Base-by-base conservation (phyloP, 306 rosid genomes). In the Casuarina glauca region DNA sequence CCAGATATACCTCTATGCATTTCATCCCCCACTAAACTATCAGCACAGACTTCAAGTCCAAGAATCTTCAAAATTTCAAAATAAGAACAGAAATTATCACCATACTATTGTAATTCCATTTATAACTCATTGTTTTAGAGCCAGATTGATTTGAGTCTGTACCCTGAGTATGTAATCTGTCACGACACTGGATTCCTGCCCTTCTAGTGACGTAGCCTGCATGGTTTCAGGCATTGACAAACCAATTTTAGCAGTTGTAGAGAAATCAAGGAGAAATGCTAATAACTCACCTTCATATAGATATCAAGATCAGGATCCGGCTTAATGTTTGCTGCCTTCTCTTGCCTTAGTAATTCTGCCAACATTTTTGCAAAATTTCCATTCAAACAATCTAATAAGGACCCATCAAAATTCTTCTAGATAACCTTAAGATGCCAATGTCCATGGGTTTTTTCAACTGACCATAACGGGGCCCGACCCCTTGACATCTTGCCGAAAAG, bases 401-500 rank as follows among this genome's bases (percentile, higher is more conserved):
- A 64, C 77, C 13, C 53, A 26, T 17, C n/a, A 19, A 26, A 75
- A 41, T 16, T 42, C 44, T 70, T 48, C 13, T 19, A 39, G 19
- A 9, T 41, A 19, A 6, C 44, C 13, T 10, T 9, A 0, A 52
- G 19, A 55, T 69, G 13, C 39, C 0, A 62, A 70, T 61, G 38
- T 79, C 70, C 36, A 70, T 49, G 38, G 68, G 15, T 36, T 45
- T 77, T 42, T 49, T 50, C 11, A 53, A 70, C 87, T 48, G 39
- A 84, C 84, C 86, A 73, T 89, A 82, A 75, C 82, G 83, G 35
- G 73, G 86, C 76, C 98, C 98, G 41, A 90, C 89, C 72, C 98
- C 98, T 93, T 93, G 97, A 76, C 98, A 93, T 85, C 98, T 89
- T 43, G 95, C 98, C 3, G 98, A 93, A 82, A 93, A 93, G 68